Evolutionary conservation across 345 rosid genomes (phyloP), one percentile per base, ranked within the genome.

Genomic region (Acer campestre): DNA sequence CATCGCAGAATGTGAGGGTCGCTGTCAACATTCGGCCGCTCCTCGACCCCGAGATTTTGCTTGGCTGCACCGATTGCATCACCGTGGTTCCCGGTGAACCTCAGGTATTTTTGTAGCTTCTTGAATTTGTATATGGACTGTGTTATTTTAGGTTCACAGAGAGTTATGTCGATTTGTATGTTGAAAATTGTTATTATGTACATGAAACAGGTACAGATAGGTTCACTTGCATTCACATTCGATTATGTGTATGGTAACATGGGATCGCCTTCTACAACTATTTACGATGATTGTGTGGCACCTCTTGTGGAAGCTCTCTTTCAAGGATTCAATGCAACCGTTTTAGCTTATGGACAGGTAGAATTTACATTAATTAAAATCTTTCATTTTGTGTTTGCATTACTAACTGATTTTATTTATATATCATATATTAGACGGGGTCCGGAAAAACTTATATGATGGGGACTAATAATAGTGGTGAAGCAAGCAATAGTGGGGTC

Each of bases 291-390:
- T 67, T 91, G 95, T 49, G 97, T 90, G 22, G 92, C 97, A 72
- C 97, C 98, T 2, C 90, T 96, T 7, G 93, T 96, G 16, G 99
- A 92, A 16, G 99, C 99, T 0, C 80, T 96, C 3, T 89, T 91
- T 59, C 87, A 80, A 81, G 99, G 99, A 53, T 94, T 94, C 42
- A 96, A 94, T 64, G 99, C 99, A 10, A 96, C 99, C 0, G 97
- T 94, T 74, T 94, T 96, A 1, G 99, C 99, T 23, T 96, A 96
- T 40, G 99, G 99, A 56, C 99, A 91, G 97, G 99, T 95, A 74
- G n/a, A 58, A 31, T 58, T 6, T 9, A 18, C 46, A 49, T 40
- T 63, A 9, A 44, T 51, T 27, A 25, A 48, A 58, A 22, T 55
- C n/a, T 27, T 73, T 40, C 0, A 40, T 75, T 29, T 8, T 10